phyloP scores from a whole-genome alignment of 2,329 filamentous ascomycete genomes.

The Byssochlamys sp. region DNA sequence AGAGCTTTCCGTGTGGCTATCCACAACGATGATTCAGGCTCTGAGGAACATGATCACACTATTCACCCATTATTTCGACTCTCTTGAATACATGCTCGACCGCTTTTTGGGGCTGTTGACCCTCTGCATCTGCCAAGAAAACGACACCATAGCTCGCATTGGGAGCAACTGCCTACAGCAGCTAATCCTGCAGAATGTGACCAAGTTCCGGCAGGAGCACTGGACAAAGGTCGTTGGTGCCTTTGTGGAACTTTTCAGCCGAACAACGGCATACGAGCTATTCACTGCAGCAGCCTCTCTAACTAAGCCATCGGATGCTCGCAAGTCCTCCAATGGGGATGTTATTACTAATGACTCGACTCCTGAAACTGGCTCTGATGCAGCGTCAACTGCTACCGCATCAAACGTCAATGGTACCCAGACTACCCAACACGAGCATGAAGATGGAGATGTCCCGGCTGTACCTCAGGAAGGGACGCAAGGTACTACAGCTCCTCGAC shows the following conservation, averaged over 20 bases:
- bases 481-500: conserved; percentile 33
- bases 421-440: conserved; percentile 21
- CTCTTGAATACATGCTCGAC: conserved; percentile 94
- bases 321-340: conserved; percentile 25
- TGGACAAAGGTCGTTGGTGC: conserved; percentile 92
- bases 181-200: conserved; percentile 89
- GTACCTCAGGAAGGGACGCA: conserved; percentile 7
- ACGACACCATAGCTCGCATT: conserved; percentile 94
- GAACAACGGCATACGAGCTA: conserved; percentile 86
- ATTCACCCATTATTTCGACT: conserved; percentile 96
- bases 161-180: conserved; percentile 97
- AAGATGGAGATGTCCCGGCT: conserved; percentile 24
- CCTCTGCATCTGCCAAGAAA: conserved; percentile 96
- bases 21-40: conserved; percentile 98
- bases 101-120: conserved; percentile 90
- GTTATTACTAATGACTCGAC: conserved; percentile 16
- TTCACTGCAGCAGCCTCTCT: conserved; percentile 68
- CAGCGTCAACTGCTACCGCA: conserved; percentile 12
- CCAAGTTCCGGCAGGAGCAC: conserved; percentile 75
- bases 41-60: conserved; percentile 96
- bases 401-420: conserved; percentile 21
- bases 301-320: conserved; percentile 19
- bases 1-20: conserved; percentile 95
- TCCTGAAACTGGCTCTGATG: conserved; percentile 14
- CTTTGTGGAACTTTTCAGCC: conserved; percentile 90